Evolutionary conservation across 1,284 basidiomycete species (phyloP).

Genomic region (Agaricales sp.): DNA sequence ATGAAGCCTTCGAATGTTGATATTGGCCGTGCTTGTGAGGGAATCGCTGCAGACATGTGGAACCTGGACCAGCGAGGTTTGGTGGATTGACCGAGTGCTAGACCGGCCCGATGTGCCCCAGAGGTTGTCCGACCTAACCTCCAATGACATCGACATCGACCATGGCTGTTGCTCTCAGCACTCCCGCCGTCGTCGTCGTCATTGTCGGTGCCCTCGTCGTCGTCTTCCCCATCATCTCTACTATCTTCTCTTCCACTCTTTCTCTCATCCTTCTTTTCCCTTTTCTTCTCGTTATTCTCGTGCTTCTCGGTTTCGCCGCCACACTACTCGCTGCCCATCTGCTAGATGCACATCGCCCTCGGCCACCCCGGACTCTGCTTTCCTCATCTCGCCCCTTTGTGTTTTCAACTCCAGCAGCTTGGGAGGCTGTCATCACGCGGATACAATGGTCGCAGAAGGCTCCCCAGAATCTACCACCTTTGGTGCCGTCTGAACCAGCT

Average conservation of each 20-base stretch:
- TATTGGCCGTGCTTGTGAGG: conserved; percentile 20
- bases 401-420: conserved; percentile 85
- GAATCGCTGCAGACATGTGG: neutral
- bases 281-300: conserved; percentile 35
- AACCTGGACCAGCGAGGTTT: conserved; percentile 2
- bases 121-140: neutral
- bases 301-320: conserved; percentile 37
- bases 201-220: conserved; percentile 45
- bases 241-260: conserved; percentile 35
- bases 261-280: conserved; percentile 43
- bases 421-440: conserved; percentile 78
- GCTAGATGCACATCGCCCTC: conserved; percentile 36
- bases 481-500: conserved; percentile 49
- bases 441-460: conserved; percentile 74
- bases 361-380: conserved; percentile 25
- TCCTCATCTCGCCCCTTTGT: conserved; percentile 58
- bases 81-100: conserved; percentile 6
- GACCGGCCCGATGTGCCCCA: neutral
- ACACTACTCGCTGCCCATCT: conserved; percentile 43
- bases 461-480: conserved; percentile 49
- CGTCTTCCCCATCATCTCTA: conserved; percentile 43
- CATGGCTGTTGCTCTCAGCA: conserved; percentile 24
- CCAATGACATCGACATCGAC: neutral
- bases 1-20: conserved; percentile 73
- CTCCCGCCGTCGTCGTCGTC: conserved; percentile 39